These are phyloP conservation scores for Aspergillus sp. DNA, from an alignment of 2,329 filamentous ascomycete genomes.

Conservation along the genomic window DNA sequence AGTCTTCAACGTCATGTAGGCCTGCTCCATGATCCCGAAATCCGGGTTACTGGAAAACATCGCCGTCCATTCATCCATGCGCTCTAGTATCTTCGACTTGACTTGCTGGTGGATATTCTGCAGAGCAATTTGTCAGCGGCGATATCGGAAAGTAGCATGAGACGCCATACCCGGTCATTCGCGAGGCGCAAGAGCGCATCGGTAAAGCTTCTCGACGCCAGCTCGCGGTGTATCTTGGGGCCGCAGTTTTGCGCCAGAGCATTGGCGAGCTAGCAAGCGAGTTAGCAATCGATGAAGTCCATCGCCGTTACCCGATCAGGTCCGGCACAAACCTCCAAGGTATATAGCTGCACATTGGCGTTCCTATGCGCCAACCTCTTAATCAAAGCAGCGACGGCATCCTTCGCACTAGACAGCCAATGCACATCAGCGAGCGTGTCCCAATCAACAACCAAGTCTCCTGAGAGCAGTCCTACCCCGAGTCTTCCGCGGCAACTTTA, in stretches of 20 bases:
- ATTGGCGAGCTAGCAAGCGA: constrained; percentile 60
- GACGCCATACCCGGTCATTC: constrained; percentile 57
- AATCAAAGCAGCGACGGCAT: constrained; percentile 82
- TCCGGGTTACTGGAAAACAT: constrained; percentile 88
- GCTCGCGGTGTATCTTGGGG: constrained; percentile 73
- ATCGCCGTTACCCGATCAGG: not conserved
- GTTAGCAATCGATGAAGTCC: not conserved
- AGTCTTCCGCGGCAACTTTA: constrained; percentile 45
- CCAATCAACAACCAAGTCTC: too few species aligned
- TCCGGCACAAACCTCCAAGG: constrained; percentile 56
- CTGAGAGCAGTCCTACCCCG: constrained; percentile 29
- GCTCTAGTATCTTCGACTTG: constrained; percentile 91
- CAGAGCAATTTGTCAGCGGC: constrained; percentile 2
- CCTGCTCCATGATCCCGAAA: constrained; percentile 94
- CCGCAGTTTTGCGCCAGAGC: constrained; percentile 89
- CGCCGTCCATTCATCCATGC: constrained; percentile 92
- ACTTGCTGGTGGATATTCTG: constrained; percentile 90
- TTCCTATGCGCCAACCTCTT: constrained; percentile 87
- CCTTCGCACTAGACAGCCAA: constrained; percentile 53
- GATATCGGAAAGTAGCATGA: not conserved
- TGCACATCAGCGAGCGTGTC: constrained; percentile 11
- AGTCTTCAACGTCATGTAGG: constrained; percentile 76
- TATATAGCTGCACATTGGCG: constrained; percentile 92
- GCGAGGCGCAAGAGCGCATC: constrained; percentile 85
- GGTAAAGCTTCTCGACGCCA: constrained; percentile 86